Conservation (phyloP, 2,329 filamentous ascomycete genomes). For the Pyrenophora tritici-repentis region DNA sequence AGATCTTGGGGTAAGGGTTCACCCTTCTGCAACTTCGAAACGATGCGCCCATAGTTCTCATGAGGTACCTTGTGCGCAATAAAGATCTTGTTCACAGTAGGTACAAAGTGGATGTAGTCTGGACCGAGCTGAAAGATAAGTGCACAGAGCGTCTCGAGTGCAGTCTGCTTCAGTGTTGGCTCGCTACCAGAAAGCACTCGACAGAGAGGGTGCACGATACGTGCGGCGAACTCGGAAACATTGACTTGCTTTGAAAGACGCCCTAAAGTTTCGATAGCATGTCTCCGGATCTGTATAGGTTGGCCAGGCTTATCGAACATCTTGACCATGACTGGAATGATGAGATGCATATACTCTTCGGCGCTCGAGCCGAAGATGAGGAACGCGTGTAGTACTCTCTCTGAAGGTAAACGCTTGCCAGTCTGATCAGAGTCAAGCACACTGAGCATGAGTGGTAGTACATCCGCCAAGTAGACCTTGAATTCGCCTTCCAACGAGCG, state of each 20-base stretch:
- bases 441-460: slow-evolving; percentile 92
- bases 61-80: slow-evolving; percentile 81
- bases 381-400: slow-evolving; percentile 92
- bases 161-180: slow-evolving; percentile 73
- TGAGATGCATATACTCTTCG: slow-evolving; percentile 99
- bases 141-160: slow-evolving; percentile 91
- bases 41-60: slow-evolving; percentile 87
- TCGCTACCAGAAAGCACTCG: slow-evolving; percentile 79
- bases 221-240: slow-evolving; percentile 92
- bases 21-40: slow-evolving; percentile 91
- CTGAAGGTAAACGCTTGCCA: slow-evolving; percentile 76
- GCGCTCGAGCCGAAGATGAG: slow-evolving; percentile 93
- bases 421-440: slow-evolving; percentile 86
- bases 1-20: slow-evolving; percentile 95
- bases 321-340: slow-evolving; percentile 91
- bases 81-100: slow-evolving; percentile 86
- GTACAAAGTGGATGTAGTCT: slow-evolving; percentile 93
- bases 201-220: slow-evolving; percentile 92
- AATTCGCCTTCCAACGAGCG: slow-evolving; percentile 96
- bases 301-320: slow-evolving; percentile 91
- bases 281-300: slow-evolving; percentile 77
- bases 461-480: slow-evolving; percentile 87
- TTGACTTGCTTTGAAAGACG: slow-evolving; percentile 96
- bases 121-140: slow-evolving; percentile 94
- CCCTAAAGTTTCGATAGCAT: slow-evolving; percentile 91